Percentiles rank a stretch among this genome's conserved stretches.
Conservation (phyloP, 2,329 filamentous ascomycete genomes). For the Sphaerulina populicola region DNA sequence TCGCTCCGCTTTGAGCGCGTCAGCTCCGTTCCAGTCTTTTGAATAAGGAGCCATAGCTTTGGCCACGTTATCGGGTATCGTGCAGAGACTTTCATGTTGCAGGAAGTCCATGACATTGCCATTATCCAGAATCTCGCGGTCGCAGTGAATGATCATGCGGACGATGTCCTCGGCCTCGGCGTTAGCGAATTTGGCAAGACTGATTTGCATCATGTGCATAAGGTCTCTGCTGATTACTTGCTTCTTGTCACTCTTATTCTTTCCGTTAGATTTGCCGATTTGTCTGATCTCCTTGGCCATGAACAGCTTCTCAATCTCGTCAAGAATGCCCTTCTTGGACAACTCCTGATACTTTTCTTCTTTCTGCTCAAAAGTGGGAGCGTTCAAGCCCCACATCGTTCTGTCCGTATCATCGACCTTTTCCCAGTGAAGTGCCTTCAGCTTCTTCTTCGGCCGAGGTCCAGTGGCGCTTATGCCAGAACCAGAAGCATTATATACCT, state of each 20-base stretch:
- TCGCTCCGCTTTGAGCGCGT: conserved; percentile 65
- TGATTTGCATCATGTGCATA: conserved; percentile 85
- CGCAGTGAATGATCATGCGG: conserved; percentile 92
- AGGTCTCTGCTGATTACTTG: conserved; percentile 89
- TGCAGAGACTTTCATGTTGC: conserved; percentile 85
- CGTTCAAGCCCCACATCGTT: conserved; percentile 85
- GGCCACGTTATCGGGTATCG: conserved; percentile 77
- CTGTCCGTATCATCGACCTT: conserved; percentile 89
- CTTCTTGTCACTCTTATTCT: conserved; percentile 84
- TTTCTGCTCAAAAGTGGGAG: conserved; percentile 75
- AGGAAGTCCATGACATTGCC: conserved; percentile 92
- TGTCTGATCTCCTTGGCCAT: conserved; percentile 94
- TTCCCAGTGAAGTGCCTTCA: conserved; percentile 98
- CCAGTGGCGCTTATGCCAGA: conserved; percentile 64
- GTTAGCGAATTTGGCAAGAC: conserved; percentile 86
- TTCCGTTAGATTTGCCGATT: conserved; percentile 58
- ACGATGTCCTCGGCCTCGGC: conserved; percentile 74
- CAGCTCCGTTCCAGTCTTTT: conserved; percentile 89
- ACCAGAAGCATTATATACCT: conserved; percentile 46
- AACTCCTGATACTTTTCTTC: conserved; percentile 95
- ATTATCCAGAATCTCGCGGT: conserved; percentile 80
- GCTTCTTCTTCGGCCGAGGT: conserved; percentile 93
- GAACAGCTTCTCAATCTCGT: conserved; percentile 96
- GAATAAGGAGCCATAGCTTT: conserved; percentile 93
- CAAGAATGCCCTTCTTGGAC: conserved; percentile 86